Evolutionary conservation across 495 filamentous ascomycete genomes (phyloP), one percentile per base, ranked within the genome.

Genomic region (Baudoinia panamericana): DNA sequence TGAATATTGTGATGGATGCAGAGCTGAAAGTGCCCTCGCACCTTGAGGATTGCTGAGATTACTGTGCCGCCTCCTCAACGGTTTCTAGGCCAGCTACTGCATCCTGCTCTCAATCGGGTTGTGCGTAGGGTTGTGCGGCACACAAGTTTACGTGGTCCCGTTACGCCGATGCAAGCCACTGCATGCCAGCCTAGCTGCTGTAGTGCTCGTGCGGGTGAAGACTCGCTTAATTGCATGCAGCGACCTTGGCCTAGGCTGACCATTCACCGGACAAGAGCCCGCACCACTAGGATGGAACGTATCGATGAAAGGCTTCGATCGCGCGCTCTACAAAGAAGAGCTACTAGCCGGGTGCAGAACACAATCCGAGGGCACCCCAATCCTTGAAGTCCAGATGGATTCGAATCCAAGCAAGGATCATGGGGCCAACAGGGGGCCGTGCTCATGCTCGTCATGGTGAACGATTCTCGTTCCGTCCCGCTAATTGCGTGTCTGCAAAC

Each of bases 391-490:
- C 31, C 18, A 12, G 5, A 34, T 5, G 16, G 13, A 8, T n/a
- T n/a, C n/a, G 7, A n/a, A 27, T 27, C n/a, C 25, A 7, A 27
- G 18, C 34, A 37, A 37, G 34, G 34, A 23, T 37, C 34, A 37
- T 4, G 34, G 34, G 34, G 15, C 18, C 19, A 37, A 20, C 7
- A 11, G 34, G n/a, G 11, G 34, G 12, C 25, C 21, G 20, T 27
- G 31, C 17, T 37, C 11, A 37, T 22, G 35, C 35, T 22, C 16
- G 35, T 37, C 35, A 37, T 37, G 20, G 20, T 29, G 36, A 28
- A 39, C 23, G 19, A 18, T 17, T 12, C 2, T 4, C 36, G 20
- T 11, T 16, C 19, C 36, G 36, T 23, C 36, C 36, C 36, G 36
- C 13, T 18, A 16, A 39, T 39, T 28, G 36, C 24, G 26, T 39